These are phyloP conservation scores for Trichomonascus vanleenenianus DNA, from an alignment of 805 yeast species.

Conservation along the genomic window DNA sequence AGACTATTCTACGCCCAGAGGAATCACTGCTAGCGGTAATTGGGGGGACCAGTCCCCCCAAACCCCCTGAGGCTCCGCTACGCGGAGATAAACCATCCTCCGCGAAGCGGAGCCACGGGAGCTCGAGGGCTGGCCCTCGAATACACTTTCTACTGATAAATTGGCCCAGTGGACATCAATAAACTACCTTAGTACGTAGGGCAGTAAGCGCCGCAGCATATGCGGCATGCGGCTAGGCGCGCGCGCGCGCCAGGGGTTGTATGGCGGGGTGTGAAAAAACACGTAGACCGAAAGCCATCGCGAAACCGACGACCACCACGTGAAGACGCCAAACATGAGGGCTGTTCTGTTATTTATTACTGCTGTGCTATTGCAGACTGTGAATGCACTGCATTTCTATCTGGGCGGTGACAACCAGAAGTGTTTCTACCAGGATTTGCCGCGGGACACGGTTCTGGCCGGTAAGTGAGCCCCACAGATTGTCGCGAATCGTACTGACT, in stretches of 20 bases:
- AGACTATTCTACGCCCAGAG: too few species aligned
- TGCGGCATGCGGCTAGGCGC: too few species aligned
- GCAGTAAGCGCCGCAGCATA: too few species aligned
- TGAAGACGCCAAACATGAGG: neutral
- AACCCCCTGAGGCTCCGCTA: too few species aligned
- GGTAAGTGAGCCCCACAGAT: slow-evolving; percentile 35
- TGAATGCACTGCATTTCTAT: slow-evolving; percentile 64
- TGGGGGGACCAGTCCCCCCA: too few species aligned
- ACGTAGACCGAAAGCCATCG: neutral
- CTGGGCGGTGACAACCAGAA: slow-evolving; percentile 58
- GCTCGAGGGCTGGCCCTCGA: too few species aligned
- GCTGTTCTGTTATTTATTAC: slow-evolving; percentile 4
- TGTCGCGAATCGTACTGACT: neutral
- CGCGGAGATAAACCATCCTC: too few species aligned
- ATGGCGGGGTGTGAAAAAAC: slow-evolving; percentile 1
- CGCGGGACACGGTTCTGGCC: slow-evolving; percentile 69
- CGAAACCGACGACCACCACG: neutral
- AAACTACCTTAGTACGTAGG: too few species aligned
- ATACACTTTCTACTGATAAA: too few species aligned
- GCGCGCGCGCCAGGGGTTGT: neutral
- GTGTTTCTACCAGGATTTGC: slow-evolving; percentile 80
- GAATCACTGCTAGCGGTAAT: too few species aligned
- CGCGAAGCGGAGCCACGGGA: too few species aligned
- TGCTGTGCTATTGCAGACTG: slow-evolving; percentile 9
- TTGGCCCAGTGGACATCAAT: too few species aligned